phyloP scores from a whole-genome alignment of 2,329 filamentous ascomycete species.

The Exophiala sp. region DNA sequence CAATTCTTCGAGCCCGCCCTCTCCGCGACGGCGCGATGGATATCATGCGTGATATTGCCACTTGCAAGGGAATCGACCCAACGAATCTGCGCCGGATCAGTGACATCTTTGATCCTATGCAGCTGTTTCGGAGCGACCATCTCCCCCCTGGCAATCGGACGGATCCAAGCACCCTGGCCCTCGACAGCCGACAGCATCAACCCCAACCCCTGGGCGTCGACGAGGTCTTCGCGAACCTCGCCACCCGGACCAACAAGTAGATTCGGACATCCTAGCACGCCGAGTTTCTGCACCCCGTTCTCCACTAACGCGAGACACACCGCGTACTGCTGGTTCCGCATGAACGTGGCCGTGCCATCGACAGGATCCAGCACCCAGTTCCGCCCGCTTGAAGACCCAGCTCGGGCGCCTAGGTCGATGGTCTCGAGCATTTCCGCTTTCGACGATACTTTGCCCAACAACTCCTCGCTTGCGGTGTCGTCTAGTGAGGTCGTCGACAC shows the following conservation, averaged over 20 bases:
- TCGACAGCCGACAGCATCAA: background rate
- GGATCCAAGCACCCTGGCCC: background rate
- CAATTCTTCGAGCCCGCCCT: conserved; percentile 38
- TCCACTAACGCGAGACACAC: conserved; percentile 56
- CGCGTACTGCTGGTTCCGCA: conserved; percentile 57
- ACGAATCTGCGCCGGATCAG: conserved; percentile 32
- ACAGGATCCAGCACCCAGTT: conserved; percentile 62
- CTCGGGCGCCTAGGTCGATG: conserved; percentile 54
- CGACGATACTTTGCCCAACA: conserved; percentile 32
- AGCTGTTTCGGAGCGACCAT: background rate
- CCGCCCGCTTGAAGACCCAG: conserved; percentile 37
- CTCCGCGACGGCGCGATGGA: conserved; percentile 30
- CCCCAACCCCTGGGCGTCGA: conserved; percentile 27
- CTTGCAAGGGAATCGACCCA: conserved; percentile 23
- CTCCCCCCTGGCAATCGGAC: background rate
- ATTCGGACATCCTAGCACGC: conserved; percentile 59
- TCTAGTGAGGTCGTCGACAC: conserved; percentile 38
- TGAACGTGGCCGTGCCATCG: conserved; percentile 59
- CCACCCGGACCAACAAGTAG: conserved; percentile 35
- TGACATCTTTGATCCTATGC: background rate
- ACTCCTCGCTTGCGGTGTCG: conserved; percentile 32
- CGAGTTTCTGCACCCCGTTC: conserved; percentile 52
- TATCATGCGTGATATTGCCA: background rate
- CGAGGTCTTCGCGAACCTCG: conserved; percentile 42
- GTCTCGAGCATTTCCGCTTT: conserved; percentile 54